phyloP scores from a whole-genome alignment of 1,284 basidiomycete genomes.

The Sanghuangporus sanghuang region DNA sequence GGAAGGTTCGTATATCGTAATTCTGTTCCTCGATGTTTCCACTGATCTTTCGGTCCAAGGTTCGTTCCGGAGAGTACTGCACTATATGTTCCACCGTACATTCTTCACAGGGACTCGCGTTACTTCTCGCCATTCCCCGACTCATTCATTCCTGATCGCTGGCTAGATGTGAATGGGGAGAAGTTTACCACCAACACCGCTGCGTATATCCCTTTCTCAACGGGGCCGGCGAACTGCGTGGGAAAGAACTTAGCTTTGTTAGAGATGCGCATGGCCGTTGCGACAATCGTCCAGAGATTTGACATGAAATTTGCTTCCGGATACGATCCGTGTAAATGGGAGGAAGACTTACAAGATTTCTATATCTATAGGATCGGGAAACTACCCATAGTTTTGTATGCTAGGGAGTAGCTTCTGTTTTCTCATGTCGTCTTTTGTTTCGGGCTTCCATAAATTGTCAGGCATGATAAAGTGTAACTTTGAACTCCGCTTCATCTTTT shows the following conservation, averaged over 20 bases:
- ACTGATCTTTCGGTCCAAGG: slow-evolving; percentile 23
- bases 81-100: slow-evolving; percentile 42
- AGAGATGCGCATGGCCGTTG: slow-evolving; percentile 27
- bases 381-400: slow-evolving; percentile 22
- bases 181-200: slow-evolving; percentile 14
- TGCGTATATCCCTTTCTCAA: slow-evolving; percentile 33
- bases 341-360: slow-evolving; percentile 26
- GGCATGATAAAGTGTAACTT: too few species aligned
- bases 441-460: too few species aligned
- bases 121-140: slow-evolving; percentile 37
- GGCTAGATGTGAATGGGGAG: slow-evolving; percentile 25
- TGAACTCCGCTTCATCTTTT: too few species aligned
- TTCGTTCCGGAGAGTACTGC: slow-evolving; percentile 45
- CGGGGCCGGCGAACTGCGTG: slow-evolving; percentile 31
- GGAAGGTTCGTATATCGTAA: not conserved
- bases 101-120: slow-evolving; percentile 36
- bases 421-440: too few species aligned
- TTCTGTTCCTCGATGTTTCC: too few species aligned
- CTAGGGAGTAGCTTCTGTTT: not conserved
- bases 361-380: slow-evolving; percentile 27
- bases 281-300: slow-evolving; percentile 27
- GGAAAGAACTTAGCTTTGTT: slow-evolving; percentile 30
- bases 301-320: slow-evolving; percentile 26
- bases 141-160: slow-evolving; percentile 38
- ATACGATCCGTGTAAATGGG: slow-evolving; percentile 27